Evolutionary conservation across 192 early-diverging fungal species (phyloP), one percentile per base, ranked within the genome.

Genomic region (Cladochytrium replicatum): DNA sequence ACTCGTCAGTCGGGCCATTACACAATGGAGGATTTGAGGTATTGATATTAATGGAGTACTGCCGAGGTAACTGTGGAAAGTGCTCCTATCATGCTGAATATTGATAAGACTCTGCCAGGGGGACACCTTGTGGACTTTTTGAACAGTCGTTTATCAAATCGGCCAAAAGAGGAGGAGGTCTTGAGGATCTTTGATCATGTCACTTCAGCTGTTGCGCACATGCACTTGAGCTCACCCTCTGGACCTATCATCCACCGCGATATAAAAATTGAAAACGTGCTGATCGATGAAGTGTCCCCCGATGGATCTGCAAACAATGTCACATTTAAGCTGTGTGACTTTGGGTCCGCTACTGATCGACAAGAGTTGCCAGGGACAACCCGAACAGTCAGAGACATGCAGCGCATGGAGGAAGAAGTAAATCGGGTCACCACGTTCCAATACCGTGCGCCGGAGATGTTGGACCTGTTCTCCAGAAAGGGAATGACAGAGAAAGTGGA

Each of bases 381-480:
- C 13, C 61, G 81, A 26, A 60, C 75, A 7, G 71, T 80, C 22
- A 67, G 64, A 30, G 81, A 93, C 48, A 80, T 93, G 27, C 73
- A 81, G 46, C 53, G 57, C 6, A 31, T 94, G 27, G 92, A 97
- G 44, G 93, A 95, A 6, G 93, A 97, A 50, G 80, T 97, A 41
- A 59, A 59, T 15, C 77, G 75, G 47, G 77, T 80, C 52, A 98
- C 94, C 0, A 98, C 94, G 21, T 59, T 93, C 19, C 91, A 98
- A 61, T 98, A 98, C 67, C 74, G 94, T 11, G 82, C 94, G 1
- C 94, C 94, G 2, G 94, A 97, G 61, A 83, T 97, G 80, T 72
- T 90, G 51, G 92, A 97, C 71, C 55, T 97, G 45, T 95, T 93
- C 59, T 72, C 84, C 67, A 81, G 75, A 30, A 60, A 66, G 26